These are phyloP conservation scores for Taxillus chinensis DNA, from an alignment of 164 flowering plant genomes.

Conservation along the genomic window DNA sequence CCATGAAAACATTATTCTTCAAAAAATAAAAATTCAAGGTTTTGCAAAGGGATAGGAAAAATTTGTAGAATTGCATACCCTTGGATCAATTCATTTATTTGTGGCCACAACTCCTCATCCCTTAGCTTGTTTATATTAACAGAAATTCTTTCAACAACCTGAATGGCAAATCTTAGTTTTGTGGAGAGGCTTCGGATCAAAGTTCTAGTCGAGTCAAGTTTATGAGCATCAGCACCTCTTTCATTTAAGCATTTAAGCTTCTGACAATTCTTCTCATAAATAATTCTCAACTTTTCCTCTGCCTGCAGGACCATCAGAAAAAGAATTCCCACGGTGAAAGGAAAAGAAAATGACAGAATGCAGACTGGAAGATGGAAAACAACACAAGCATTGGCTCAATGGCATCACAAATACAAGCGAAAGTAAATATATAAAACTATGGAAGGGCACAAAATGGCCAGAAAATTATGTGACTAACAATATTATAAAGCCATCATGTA, in stretches of 20 bases:
- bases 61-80: constrained; percentile 46
- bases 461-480: too few species aligned
- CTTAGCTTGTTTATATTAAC: constrained; percentile 64
- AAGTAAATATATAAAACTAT: too few species aligned
- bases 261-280: constrained; percentile 55
- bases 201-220: constrained; percentile 54
- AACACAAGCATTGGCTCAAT: too few species aligned
- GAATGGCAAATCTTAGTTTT: constrained; percentile 81
- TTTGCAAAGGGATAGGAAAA: neutral
- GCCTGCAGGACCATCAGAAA: constrained; percentile 28
- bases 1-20: too few species aligned
- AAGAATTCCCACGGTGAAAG: neutral
- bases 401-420: too few species aligned
- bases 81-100: constrained; percentile 57
- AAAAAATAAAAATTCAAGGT: neutral
- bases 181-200: constrained; percentile 60
- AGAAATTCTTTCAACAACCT: constrained; percentile 83
- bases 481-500: too few species aligned
- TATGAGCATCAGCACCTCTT: constrained; percentile 77
- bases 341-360: neutral
- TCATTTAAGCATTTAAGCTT: constrained; percentile 62
- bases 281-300: constrained; percentile 88
- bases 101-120: constrained; percentile 97
- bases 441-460: too few species aligned
- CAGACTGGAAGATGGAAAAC: neutral